A percentile compares a stretch with the other conserved stretches of the same genome.
Conservation (phyloP, 495 filamentous ascomycete species). For the Xylaria nigripes region DNA sequence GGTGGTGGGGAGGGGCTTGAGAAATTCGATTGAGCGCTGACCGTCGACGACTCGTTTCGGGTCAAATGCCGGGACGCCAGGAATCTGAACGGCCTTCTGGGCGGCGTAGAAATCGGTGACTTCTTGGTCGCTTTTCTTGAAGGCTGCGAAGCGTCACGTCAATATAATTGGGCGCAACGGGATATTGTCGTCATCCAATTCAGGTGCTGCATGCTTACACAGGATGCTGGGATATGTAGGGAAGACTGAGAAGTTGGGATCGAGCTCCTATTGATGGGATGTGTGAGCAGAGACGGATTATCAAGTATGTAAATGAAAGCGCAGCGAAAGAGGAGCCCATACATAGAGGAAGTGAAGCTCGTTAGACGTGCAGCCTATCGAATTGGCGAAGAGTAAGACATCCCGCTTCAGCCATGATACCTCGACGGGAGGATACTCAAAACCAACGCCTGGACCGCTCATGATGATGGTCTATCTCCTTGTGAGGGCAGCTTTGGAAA, state of each 20-base stretch:
- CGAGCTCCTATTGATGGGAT: conserved; percentile 53
- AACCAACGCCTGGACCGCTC: conserved; percentile 61
- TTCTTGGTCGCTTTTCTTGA: conserved; percentile 70
- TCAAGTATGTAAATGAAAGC: no score
- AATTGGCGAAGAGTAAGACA: conserved; percentile 76
- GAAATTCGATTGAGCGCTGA: conserved; percentile 69
- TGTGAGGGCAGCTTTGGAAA: no score
- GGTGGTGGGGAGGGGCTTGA: conserved; percentile 67
- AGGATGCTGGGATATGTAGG: conserved; percentile 82
- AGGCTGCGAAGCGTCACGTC: conserved; percentile 41
- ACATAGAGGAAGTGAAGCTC: conserved; percentile 90
- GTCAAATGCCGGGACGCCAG: conserved; percentile 72
- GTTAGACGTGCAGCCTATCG: conserved; percentile 73
- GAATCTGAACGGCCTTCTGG: conserved; percentile 53
- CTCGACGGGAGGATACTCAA: conserved; percentile 62
- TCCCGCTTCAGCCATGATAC: conserved; percentile 85
- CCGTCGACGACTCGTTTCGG: conserved; percentile 69
- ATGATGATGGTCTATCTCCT: conserved; percentile 22
- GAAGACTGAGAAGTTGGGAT: conserved; percentile 75
- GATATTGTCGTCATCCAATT: not conserved
- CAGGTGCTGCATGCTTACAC: conserved; percentile 39
- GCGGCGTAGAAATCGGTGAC: conserved; percentile 80
- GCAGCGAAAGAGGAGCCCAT: no score
- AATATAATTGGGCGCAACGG: not conserved
- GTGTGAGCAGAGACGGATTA: conserved; percentile 8